A percentile compares a stretch with the other conserved stretches of the same genome.
These are phyloP conservation scores for Borovskyia barvae DNA, from an alignment of 208 protist species.

Conservation along the genomic window DNA sequence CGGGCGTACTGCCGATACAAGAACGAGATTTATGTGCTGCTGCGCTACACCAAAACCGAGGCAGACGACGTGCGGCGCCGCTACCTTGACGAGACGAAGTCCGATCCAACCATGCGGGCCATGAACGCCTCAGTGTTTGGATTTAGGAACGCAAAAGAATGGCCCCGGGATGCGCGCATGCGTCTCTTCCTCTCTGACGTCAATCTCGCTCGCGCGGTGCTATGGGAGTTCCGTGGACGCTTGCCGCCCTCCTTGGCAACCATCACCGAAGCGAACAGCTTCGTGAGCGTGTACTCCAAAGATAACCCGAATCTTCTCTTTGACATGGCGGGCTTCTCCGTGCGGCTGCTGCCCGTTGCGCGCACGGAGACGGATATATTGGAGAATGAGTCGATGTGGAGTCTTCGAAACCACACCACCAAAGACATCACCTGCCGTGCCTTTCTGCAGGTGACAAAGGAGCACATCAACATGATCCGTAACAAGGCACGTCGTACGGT, in stretches of 20 bases:
- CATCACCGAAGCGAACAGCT: constrained; percentile 97
- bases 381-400: constrained; percentile 99
- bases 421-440: constrained; percentile 99
- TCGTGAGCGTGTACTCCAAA: constrained; percentile 99
- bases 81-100: constrained; percentile 98
- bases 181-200: constrained; percentile 99
- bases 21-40: constrained; percentile 97
- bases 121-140: constrained; percentile 99
- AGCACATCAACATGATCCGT: constrained; percentile 96
- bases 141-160: constrained; percentile 99
- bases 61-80: constrained; percentile 98
- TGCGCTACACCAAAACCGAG: constrained; percentile 98
- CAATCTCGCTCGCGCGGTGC: constrained; percentile 99
- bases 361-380: constrained; percentile 91
- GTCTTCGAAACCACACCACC: constrained; percentile 97
- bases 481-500: constrained; percentile 99
- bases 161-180: constrained; percentile 99
- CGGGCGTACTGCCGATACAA: constrained; percentile 98
- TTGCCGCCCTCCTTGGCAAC: constrained; percentile 97
- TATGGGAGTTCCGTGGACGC: constrained; percentile 99
- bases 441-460: constrained; percentile 97
- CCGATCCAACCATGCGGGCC: constrained; percentile 95
- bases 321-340: constrained; percentile 99
- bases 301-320: constrained; percentile 99
- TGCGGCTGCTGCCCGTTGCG: constrained; percentile 91